Evolutionary conservation across 305 asterid genomes (phyloP), one percentile per base, ranked within the genome.

Genomic region (Plantago lanceolata): DNA sequence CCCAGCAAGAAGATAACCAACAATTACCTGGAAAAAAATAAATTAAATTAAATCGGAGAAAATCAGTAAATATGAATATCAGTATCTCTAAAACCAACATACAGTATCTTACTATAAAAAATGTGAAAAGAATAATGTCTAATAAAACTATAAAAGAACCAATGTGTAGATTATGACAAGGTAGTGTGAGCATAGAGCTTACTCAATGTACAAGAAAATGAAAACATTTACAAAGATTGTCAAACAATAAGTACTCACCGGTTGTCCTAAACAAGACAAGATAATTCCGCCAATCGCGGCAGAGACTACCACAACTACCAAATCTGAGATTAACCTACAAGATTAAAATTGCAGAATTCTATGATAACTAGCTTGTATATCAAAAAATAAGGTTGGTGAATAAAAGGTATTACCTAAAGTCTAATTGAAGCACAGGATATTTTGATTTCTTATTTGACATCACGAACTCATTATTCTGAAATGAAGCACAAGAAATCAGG

Each of bases 1-100:
- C 64, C 98, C 98, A 13, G 98, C 98, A 64, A 92, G 94, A 72
- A 92, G 95, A 80, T 92, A 92, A 50, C 98, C 98, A 55, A 89
- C 97, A 47, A 92, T 92, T 59, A 89, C 94, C 98, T 92, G 70
- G 24, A 64, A 52, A 61, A 76, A 45, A 61, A 3, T 0, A 40
- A 40, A 9, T 0, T 0, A 9, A 40, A 40, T 9, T 2, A 40
- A 12, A 40, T 24, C 28, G 28, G 28, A 21, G 63, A 69, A 19
- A 53, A 4, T 7, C 40, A 73, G 63, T 55, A 19, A 35, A 66
- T 61, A 65, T 54, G 49, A 28, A 49, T 35, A 31, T 59, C 16
- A 18, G 59, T 61, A 55, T 63, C 51, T 21, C 48, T 20, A 43
- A 40, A 75, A 44, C 18, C 18, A 11, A 11, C 18, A 8, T 4